Evolutionary conservation across 2,329 filamentous ascomycete genomes (phyloP).

Genomic region (Fulvia fulva): DNA sequence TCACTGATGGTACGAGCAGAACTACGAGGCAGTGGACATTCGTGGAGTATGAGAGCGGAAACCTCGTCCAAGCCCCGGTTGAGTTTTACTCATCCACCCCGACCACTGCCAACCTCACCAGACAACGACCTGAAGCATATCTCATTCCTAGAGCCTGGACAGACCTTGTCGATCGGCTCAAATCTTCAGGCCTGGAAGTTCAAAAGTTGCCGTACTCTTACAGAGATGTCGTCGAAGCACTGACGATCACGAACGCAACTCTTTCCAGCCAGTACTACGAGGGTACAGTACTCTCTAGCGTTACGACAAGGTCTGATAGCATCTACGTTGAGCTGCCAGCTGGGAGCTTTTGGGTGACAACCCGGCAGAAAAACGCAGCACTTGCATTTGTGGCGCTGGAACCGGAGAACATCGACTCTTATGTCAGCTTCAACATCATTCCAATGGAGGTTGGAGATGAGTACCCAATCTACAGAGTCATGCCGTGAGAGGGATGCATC

Average conservation of each 20-base stretch:
- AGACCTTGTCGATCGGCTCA: slow-evolving; percentile 33
- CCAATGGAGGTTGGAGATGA: slow-evolving; percentile 35
- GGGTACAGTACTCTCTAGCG: slow-evolving; percentile 32
- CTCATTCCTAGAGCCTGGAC: slow-evolving; percentile 36
- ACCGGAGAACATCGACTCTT: slow-evolving; percentile 37
- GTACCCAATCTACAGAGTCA: slow-evolving; percentile 33
- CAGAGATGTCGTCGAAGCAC: slow-evolving; percentile 31
- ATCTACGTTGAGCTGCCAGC: slow-evolving; percentile 30
- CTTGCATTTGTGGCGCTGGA: slow-evolving; percentile 38
- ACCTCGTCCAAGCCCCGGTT: slow-evolving; percentile 33
- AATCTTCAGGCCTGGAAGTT: slow-evolving; percentile 34
- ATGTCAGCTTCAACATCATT: slow-evolving; percentile 36
- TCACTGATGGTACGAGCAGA: slow-evolving; percentile 32
- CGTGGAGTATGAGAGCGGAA: slow-evolving; percentile 32
- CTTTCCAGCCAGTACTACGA: slow-evolving; percentile 34
- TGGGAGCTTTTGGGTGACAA: slow-evolving; percentile 35
- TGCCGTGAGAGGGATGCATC: slow-evolving; percentile 30
- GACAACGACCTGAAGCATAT: slow-evolving; percentile 33
- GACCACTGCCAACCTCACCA: slow-evolving; percentile 34
- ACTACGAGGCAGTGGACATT: slow-evolving; percentile 33
- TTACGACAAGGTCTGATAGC: slow-evolving; percentile 28
- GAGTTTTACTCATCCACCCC: slow-evolving; percentile 36
- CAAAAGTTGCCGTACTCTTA: slow-evolving; percentile 30
- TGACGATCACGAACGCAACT: slow-evolving; percentile 33
- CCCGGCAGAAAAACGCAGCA: slow-evolving; percentile 37